phyloP scores from a whole-genome alignment of 371 early-diverging fungal species.

The Fennellomyces sp. region DNA sequence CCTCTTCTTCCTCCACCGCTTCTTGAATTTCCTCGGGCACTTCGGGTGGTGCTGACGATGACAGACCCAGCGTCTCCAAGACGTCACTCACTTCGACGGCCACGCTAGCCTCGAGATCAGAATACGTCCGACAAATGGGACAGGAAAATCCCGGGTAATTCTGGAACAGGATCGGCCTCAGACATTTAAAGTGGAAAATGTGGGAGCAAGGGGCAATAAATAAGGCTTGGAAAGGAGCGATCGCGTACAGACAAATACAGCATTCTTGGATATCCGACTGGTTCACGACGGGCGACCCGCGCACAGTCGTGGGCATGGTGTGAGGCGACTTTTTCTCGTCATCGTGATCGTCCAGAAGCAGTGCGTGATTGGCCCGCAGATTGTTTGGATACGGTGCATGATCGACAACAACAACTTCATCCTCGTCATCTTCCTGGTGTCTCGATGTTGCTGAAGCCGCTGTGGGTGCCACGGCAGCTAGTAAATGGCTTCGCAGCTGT shows the following conservation, averaged over 20 bases:
- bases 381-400: not conserved
- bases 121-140: conserved; percentile 94
- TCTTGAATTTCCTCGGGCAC: conserved; percentile 9
- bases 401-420: not conserved
- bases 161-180: conserved; percentile 68
- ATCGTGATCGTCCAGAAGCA: not conserved
- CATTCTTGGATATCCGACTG: conserved; percentile 73
- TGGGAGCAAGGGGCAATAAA: conserved; percentile 98
- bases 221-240: conserved; percentile 93
- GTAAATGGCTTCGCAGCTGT: conserved; percentile 25
- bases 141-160: conserved; percentile 86
- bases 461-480: conserved; percentile 6
- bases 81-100: conserved; percentile 75
- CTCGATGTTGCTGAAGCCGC: not conserved
- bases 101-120: conserved; percentile 83
- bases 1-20: not conserved
- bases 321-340: conserved; percentile 3
- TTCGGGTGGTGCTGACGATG: not conserved
- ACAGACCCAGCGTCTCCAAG: conserved; percentile 30
- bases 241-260: conserved; percentile 94
- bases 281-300: not conserved
- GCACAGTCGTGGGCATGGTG: not conserved
- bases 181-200: conserved; percentile 95
- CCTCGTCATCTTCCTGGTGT: not conserved
- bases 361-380: not conserved